phyloP scores from a whole-genome alignment of 2,329 filamentous ascomycete genomes.

The Trichoderma arundinaceum region DNA sequence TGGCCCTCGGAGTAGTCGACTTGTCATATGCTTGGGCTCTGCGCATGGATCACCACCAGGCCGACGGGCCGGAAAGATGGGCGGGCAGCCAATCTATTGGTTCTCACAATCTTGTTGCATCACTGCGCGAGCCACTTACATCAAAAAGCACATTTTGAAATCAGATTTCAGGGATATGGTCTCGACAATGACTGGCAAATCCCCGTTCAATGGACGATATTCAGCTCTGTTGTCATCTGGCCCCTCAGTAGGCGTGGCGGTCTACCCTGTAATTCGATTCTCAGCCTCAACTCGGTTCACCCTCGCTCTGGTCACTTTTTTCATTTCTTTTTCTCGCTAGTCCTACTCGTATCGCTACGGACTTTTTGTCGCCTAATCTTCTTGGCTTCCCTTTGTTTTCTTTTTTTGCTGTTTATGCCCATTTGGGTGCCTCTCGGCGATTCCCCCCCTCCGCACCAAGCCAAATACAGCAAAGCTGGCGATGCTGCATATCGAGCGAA shows the following conservation, averaged over 20 bases:
- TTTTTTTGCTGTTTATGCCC: neutral
- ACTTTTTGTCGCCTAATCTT: neutral
- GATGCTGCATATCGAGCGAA: neutral
- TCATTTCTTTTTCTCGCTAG: neutral
- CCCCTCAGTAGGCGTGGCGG: neutral
- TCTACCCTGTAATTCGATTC: conserved; percentile 5
- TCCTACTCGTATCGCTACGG: too few relatives aligned
- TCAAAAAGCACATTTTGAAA: neutral
- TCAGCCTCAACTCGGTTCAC: conserved; percentile 3
- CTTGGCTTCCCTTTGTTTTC: neutral
- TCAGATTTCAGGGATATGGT: conserved; percentile 1
- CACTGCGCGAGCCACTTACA: neutral
- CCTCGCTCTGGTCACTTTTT: neutral
- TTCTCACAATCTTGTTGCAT: neutral
- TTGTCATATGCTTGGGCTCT: conserved; percentile 15
- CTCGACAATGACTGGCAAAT: neutral
- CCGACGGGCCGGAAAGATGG: neutral
- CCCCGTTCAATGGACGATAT: neutral
- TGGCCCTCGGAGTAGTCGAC: neutral
- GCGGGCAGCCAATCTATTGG: conserved; percentile 2
- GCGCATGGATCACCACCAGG: conserved; percentile 24
- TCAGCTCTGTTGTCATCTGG: neutral
- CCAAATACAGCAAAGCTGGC: neutral
- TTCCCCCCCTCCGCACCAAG: neutral
- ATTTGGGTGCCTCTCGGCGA: neutral